Evolutionary conservation across 129 eudicot genomes (phyloP).

Genomic region (Sambucus nigra): DNA sequence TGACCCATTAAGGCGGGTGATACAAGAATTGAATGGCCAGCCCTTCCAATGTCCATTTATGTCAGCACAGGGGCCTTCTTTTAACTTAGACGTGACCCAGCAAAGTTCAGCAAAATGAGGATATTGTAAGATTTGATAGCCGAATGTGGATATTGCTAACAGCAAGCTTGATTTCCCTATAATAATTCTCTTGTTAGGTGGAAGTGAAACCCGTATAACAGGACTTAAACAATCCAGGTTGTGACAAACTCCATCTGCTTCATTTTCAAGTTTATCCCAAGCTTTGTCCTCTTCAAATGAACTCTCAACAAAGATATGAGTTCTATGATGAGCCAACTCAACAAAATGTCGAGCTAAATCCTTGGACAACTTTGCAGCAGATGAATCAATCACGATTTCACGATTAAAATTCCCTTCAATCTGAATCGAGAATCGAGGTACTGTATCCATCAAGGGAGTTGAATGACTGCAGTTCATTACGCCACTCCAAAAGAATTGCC

Average conservation of each 20-base stretch:
- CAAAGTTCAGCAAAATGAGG: constrained; percentile 98
- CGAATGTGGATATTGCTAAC: constrained; percentile 64
- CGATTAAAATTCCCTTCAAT: constrained; percentile 46
- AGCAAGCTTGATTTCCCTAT: constrained; percentile 69
- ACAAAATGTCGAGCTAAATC: constrained; percentile 61
- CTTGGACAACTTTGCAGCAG: constrained; percentile 54
- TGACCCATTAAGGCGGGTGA: constrained; percentile 45
- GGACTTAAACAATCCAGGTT: constrained; percentile 18
- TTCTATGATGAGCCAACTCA: constrained; percentile 45
- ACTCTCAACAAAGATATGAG: constrained; percentile 27
- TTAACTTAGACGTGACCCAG: constrained; percentile 94
- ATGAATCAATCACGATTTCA: constrained; percentile 39
- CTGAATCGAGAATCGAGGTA: constrained; percentile 48
- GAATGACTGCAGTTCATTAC: constrained; percentile 28
- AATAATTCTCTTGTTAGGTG: constrained; percentile 23
- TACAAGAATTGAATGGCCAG: constrained; percentile 96
- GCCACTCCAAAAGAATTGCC: constrained; percentile 56
- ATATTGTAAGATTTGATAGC: constrained; percentile 75
- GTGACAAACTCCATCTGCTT: constrained; percentile 13
- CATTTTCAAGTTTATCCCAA: constrained; percentile 18
- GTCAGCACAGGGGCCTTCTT: constrained; percentile 75
- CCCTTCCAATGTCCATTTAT: constrained; percentile 69
- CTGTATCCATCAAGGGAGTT: constrained; percentile 27
- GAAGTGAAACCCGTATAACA: constrained; percentile 10
- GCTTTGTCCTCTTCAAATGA: constrained; percentile 17